Evolutionary conservation across 176 grass and related monocot genomes (phyloP).

Genomic region (Musa acuminata): DNA sequence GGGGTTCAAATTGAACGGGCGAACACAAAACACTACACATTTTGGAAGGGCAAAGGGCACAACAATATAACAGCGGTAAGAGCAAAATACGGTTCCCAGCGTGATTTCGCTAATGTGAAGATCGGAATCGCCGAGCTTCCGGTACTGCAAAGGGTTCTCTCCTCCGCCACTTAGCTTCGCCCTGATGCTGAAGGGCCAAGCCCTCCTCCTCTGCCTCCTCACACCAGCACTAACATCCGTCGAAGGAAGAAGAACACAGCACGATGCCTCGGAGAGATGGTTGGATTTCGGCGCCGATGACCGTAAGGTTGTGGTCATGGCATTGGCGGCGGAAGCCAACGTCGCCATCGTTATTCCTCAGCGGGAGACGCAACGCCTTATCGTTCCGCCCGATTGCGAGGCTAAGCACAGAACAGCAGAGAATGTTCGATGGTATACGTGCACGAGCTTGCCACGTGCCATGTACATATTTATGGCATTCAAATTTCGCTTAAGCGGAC

Average conservation of each 20-base stretch:
- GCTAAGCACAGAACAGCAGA: too few species aligned
- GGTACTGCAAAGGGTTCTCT: slow-evolving; percentile 27
- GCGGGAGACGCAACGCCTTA: too few species aligned
- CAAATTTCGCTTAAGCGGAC: too few species aligned
- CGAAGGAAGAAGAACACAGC: neutral
- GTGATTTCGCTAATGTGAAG: slow-evolving; percentile 50
- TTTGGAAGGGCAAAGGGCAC: neutral
- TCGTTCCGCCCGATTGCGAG: too few species aligned
- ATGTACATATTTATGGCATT: too few species aligned
- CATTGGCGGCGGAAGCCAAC: too few species aligned
- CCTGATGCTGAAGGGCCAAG: neutral
- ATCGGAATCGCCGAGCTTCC: slow-evolving; percentile 52
- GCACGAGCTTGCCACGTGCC: too few species aligned
- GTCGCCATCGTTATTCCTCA: too few species aligned
- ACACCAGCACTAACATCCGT: neutral
- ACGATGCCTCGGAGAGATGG: neutral
- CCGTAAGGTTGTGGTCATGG: too few species aligned
- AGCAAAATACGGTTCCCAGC: slow-evolving; percentile 44
- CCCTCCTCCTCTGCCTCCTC: neutral
- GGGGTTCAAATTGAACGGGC: slow-evolving; percentile 1
- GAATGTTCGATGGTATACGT: too few species aligned
- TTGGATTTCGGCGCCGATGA: too few species aligned
- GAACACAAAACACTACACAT: slow-evolving; percentile 31
- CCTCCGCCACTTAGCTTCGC: slow-evolving; percentile 6
- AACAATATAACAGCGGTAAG: neutral